phyloP scores from a whole-genome alignment of 2,329 filamentous ascomycete species.

The Exserohilum rostratum region DNA sequence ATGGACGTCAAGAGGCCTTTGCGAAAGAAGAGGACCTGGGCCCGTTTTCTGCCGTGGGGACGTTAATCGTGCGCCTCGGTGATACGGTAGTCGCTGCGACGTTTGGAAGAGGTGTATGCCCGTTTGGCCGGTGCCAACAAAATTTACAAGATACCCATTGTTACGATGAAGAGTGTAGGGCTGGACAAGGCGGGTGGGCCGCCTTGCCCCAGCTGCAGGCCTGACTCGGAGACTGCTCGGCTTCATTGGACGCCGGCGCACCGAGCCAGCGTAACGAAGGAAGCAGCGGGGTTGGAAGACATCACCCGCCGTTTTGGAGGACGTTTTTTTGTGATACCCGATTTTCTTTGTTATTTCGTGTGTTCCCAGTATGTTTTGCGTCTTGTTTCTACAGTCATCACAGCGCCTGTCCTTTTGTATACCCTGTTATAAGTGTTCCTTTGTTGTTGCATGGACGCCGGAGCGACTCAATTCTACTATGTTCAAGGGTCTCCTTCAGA shows the following conservation, averaged over 20 bases:
- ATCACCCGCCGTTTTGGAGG: neutral
- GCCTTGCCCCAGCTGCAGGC: conserved; percentile 1
- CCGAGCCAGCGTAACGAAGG: conserved; percentile 4
- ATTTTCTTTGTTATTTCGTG: conserved; percentile 8
- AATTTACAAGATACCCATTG: conserved; percentile 11
- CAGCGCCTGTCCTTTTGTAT: conserved; percentile 10
- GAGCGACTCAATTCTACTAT: conserved; percentile 9
- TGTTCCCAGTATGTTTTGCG: conserved; percentile 7
- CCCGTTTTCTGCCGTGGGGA: conserved; percentile 26
- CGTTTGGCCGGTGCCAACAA: conserved; percentile 3
- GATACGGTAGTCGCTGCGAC: neutral
- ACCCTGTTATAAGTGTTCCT: conserved; percentile 7
- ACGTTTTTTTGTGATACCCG: conserved; percentile 12
- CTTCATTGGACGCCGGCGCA: neutral
- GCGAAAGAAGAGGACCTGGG: conserved; percentile 32
- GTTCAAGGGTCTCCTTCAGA: neutral
- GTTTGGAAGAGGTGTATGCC: conserved; percentile 7
- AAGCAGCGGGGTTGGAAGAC: conserved; percentile 16
- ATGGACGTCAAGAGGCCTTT: conserved; percentile 12
- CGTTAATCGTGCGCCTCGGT: conserved; percentile 1
- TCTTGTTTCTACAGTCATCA: conserved; percentile 1
- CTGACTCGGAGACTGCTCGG: conserved; percentile 13
- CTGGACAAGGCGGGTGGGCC: neutral
- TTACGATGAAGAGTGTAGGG: conserved; percentile 3
- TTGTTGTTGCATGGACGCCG: neutral